Percentiles rank a stretch among this genome's conserved stretches.
phyloP scores from a whole-genome alignment of 2,329 filamentous ascomycete species.

The Colletotrichum falcatum region DNA sequence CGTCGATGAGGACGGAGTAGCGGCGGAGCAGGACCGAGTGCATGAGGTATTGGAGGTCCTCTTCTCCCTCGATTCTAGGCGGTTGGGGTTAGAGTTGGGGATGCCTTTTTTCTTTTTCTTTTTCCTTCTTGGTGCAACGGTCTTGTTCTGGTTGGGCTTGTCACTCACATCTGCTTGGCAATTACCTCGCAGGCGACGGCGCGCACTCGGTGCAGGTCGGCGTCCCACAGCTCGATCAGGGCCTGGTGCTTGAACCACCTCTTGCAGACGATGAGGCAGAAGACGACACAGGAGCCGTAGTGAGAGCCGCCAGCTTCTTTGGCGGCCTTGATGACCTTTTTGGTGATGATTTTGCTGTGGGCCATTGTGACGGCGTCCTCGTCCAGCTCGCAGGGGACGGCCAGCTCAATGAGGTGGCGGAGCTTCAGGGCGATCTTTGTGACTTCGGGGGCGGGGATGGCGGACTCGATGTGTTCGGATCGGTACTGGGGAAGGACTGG shows the following conservation, averaged over 20 bases:
- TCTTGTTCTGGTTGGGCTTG: no score
- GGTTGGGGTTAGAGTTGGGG: not conserved
- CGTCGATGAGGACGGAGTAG: constrained; percentile 83
- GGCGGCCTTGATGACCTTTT: constrained; percentile 82
- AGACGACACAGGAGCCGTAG: constrained; percentile 84
- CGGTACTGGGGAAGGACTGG: constrained; percentile 75
- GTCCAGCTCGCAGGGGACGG: constrained; percentile 90
- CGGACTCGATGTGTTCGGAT: constrained; percentile 69
- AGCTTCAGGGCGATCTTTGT: constrained; percentile 91
- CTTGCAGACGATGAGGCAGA: constrained; percentile 79
- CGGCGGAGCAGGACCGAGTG: constrained; percentile 86
- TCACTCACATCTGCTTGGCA: constrained; percentile 74
- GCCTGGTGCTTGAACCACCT: constrained; percentile 85
- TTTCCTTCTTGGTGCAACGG: not conserved
- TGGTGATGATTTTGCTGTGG: constrained; percentile 88
- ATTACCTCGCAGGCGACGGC: constrained; percentile 90
- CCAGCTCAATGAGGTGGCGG: constrained; percentile 89
- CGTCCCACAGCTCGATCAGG: constrained; percentile 88
- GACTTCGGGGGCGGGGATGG: constrained; percentile 81
- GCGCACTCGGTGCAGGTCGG: constrained; percentile 82
- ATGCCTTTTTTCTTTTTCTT: not conserved
- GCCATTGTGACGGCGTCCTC: constrained; percentile 79
- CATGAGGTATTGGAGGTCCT: constrained; percentile 82
- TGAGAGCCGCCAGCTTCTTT: constrained; percentile 83
- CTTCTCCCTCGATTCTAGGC: constrained; percentile 83